phyloP scores from a whole-genome alignment of 2,329 filamentous ascomycete genomes.

The Amauroascus niger region DNA sequence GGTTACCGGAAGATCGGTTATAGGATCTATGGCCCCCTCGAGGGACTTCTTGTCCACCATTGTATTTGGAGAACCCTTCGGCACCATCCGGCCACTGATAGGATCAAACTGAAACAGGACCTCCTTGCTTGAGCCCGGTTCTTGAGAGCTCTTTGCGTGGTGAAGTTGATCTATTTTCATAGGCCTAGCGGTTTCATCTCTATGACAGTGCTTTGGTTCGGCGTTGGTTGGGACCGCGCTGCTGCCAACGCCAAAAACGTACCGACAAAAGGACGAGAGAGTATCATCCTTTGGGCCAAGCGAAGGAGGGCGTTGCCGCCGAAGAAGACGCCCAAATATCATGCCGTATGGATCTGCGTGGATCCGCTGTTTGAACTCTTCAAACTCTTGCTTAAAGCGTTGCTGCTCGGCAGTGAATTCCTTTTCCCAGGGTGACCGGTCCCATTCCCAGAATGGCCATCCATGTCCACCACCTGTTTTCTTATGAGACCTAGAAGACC shows the following conservation, averaged over 20 bases:
- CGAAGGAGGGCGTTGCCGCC: constrained; percentile 17
- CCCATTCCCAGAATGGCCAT: constrained; percentile 4
- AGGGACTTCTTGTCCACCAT: background rate
- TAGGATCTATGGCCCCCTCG: background rate
- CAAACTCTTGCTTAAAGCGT: constrained; percentile 27
- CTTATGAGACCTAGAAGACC: background rate
- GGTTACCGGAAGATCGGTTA: background rate
- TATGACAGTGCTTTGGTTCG: background rate
- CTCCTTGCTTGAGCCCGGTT: background rate
- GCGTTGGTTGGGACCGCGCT: background rate
- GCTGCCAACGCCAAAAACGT: constrained; percentile 20
- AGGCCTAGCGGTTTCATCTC: background rate
- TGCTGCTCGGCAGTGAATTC: constrained; percentile 18
- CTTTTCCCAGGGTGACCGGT: constrained; percentile 6
- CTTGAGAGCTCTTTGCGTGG: background rate
- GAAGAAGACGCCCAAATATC: constrained; percentile 32
- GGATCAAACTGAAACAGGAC: constrained; percentile 33
- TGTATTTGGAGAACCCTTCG: constrained; percentile 10
- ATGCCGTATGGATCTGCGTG: constrained; percentile 33
- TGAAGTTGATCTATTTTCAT: background rate
- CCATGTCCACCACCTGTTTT: background rate
- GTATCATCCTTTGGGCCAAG: constrained; percentile 18
- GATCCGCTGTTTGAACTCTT: constrained; percentile 29
- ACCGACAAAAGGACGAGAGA: constrained; percentile 27
- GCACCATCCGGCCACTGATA: constrained; percentile 35